phyloP scores from a whole-genome alignment of 106 monocot genomes.

The Triglochin maritima region DNA sequence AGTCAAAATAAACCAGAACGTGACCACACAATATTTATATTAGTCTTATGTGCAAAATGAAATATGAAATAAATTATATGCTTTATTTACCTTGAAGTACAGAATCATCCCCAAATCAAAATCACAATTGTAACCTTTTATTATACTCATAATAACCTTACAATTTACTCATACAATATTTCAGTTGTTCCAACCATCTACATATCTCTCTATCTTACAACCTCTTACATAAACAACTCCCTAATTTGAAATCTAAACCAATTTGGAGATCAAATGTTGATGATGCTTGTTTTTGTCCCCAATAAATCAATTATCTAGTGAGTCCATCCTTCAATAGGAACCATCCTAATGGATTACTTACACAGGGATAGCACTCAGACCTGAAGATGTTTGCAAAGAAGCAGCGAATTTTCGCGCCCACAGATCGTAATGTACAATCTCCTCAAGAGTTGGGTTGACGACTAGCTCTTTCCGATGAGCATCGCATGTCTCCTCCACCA shows the following conservation, averaged over 20 bases:
- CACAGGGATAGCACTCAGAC: constrained; percentile 26
- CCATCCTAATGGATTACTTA: constrained; percentile 6
- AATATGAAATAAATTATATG: too few species aligned
- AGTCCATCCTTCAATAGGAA: background rate
- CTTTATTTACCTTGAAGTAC: too few species aligned
- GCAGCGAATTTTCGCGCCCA: constrained; percentile 53
- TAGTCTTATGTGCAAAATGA: too few species aligned
- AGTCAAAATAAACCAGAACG: too few species aligned
- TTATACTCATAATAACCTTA: too few species aligned
- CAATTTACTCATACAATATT: too few species aligned
- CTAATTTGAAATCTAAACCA: background rate
- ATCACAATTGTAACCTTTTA: too few species aligned
- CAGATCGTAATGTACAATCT: constrained; percentile 61
- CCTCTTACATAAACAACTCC: background rate
- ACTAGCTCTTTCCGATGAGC: constrained; percentile 49
- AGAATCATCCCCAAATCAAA: too few species aligned
- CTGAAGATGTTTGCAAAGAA: constrained; percentile 25
- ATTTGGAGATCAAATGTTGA: background rate
- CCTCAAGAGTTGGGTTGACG: constrained; percentile 44
- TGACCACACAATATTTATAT: too few species aligned
- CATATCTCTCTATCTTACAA: too few species aligned
- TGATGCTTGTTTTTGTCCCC: background rate
- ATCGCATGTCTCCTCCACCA: constrained; percentile 58
- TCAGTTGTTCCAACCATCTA: too few species aligned
- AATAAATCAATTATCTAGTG: background rate